Conservation (phyloP, 2,329 filamentous ascomycete genomes). For the Arthroderma sp. region DNA sequence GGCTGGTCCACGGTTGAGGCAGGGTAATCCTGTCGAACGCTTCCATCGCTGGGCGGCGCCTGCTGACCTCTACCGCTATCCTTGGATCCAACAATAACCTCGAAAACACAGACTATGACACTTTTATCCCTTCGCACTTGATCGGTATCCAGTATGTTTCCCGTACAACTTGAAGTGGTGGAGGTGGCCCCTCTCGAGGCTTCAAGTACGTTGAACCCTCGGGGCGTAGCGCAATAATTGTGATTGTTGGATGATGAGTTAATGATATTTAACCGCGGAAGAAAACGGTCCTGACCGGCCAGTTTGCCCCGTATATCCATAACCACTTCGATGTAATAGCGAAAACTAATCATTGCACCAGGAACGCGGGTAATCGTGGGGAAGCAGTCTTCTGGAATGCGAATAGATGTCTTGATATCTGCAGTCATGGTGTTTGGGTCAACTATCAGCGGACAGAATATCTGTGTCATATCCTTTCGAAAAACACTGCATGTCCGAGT, state of each 20-base stretch:
- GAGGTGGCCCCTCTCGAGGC: conserved; percentile 21
- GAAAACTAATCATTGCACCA: conserved; percentile 88
- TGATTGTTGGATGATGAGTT: conserved; percentile 33
- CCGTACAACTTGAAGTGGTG: conserved; percentile 33
- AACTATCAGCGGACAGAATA: conserved; percentile 76
- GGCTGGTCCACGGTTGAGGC: conserved; percentile 22
- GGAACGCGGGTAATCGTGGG: conserved; percentile 84
- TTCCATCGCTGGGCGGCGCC: conserved; percentile 20
- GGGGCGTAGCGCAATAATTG: conserved; percentile 34
- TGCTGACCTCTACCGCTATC: conserved; percentile 54
- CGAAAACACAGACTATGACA: conserved; percentile 76
- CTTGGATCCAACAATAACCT: conserved; percentile 73
- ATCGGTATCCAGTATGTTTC: conserved; percentile 76
- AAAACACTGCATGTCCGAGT: conserved; percentile 84
- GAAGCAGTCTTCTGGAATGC: conserved; percentile 80
- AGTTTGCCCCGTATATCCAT: conserved; percentile 84
- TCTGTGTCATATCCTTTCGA: conserved; percentile 84
- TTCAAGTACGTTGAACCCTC: conserved; percentile 21
- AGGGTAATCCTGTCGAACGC: conserved; percentile 14
- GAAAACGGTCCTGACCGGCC: conserved; percentile 56
- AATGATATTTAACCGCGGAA: conserved; percentile 45
- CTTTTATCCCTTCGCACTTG: conserved; percentile 77
- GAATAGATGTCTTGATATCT: conserved; percentile 68
- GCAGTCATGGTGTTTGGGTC: conserved; percentile 68
- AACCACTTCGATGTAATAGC: conserved; percentile 85